A percentile compares a stretch with the other conserved stretches of the same genome.
These are phyloP conservation scores for Trebouxia gelatinosa DNA, from an alignment of 163 green algal species.

Conservation along the genomic window DNA sequence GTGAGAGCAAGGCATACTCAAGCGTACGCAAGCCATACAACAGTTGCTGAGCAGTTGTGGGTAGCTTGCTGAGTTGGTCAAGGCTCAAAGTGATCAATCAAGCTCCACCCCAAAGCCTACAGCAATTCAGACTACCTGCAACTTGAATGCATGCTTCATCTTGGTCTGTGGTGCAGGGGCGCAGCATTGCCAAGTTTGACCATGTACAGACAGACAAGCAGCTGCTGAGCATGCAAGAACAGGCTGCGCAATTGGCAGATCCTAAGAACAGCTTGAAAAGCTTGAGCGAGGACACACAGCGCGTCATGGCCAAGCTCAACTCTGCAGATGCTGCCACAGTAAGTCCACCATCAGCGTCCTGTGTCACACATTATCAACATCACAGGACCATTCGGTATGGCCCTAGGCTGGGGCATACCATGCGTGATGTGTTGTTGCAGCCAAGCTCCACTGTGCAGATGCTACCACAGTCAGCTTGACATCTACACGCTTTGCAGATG, in stretches of 20 bases:
- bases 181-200: slow-evolving; percentile 76
- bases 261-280: slow-evolving; percentile 43
- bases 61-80: background rate
- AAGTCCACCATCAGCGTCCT: background rate
- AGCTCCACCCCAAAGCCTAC: background rate
- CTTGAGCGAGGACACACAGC: slow-evolving; percentile 77
- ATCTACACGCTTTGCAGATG: background rate
- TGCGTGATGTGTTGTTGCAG: background rate
- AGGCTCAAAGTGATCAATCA: too few species aligned
- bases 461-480: background rate
- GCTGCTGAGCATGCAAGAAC: slow-evolving; percentile 43
- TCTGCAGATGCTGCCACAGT: slow-evolving; percentile 25
- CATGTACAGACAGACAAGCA: slow-evolving; percentile 72
- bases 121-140: too few species aligned
- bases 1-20: too few species aligned
- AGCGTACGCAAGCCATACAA: too few species aligned
- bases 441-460: background rate
- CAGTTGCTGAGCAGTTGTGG: too few species aligned
- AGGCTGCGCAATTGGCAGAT: slow-evolving; percentile 37
- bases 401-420: too few species aligned
- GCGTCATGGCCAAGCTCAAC: slow-evolving; percentile 53
- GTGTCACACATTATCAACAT: too few species aligned
- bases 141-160: too few species aligned
- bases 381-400: too few species aligned
- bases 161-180: slow-evolving; percentile 29